Evolutionary conservation across 139 green algal species (phyloP).

Genomic region (Chlamydomonas sphaeroides): DNA sequence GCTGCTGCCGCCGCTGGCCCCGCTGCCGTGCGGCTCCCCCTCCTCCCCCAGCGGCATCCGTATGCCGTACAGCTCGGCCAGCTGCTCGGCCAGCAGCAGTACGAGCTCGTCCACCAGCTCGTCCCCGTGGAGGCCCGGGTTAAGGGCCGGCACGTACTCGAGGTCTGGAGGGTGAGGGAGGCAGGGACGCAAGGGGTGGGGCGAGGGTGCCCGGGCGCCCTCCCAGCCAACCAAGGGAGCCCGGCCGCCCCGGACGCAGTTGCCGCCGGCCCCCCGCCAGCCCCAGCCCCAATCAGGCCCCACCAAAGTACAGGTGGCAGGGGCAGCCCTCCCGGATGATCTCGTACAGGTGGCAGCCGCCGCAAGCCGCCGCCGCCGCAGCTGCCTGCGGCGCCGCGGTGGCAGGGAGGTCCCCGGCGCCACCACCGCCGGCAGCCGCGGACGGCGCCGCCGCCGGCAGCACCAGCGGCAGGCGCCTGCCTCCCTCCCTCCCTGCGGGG

Average conservation of each 20-base stretch:
- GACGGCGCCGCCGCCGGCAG: too few species aligned
- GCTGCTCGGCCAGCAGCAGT: constrained; percentile 30
- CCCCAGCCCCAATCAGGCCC: neutral
- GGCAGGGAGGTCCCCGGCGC: too few species aligned
- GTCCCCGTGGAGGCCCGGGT: constrained; percentile 69
- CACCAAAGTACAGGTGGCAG: constrained; percentile 88
- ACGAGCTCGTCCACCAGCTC: constrained; percentile 61
- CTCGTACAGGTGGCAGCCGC: constrained; percentile 71
- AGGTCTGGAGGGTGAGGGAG: constrained; percentile 59
- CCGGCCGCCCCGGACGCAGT: neutral
- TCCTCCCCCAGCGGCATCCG: constrained; percentile 10
- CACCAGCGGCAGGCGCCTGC: too few species aligned
- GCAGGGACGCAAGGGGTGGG: neutral
- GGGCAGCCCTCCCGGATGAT: constrained; percentile 76
- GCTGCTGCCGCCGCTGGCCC: too few species aligned
- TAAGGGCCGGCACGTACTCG: constrained; percentile 70
- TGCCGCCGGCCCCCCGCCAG: neutral
- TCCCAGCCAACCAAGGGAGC: neutral
- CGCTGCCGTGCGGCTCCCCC: too few species aligned
- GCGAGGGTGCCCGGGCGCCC: too few species aligned
- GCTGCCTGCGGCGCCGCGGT: too few species aligned
- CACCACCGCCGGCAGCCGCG: too few species aligned
- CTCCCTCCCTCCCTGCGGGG: too few species aligned
- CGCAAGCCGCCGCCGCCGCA: too few species aligned
- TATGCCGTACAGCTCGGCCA: constrained; percentile 17